Base-by-base conservation (phyloP, 2,329 filamentous ascomycete species). In the Verticillium zaregamsianum region DNA sequence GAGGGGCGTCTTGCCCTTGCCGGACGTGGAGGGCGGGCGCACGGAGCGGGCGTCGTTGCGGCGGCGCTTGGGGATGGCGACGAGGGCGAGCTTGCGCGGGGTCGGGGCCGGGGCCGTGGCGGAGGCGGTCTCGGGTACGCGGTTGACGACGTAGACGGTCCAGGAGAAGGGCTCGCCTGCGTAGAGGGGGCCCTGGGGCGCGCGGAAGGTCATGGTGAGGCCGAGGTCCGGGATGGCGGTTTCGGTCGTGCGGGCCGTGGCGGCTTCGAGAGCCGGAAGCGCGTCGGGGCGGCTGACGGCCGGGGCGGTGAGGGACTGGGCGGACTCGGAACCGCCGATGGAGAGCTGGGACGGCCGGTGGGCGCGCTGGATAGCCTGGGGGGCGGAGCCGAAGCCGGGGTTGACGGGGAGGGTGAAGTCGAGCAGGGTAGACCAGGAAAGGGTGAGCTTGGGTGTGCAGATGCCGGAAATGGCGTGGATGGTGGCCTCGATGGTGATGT, bases 71-170 rank as follows among this genome's bases (percentile, higher is more conserved):
- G 89, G 87, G 3, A 92, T 79, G 5, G 86, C 86, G 31, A 90
- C 74, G 23, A 94, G 80, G 31, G 90, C 89, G 40, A 95, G 81
- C 69, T 91, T 91, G 58, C 90, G 85, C 3, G 84, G 76, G 2
- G 77, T 70, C 0, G 73, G 68, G 37, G 80, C 76, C 28, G 77
- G 69, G 62, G 55, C 59, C 32, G 59, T 60, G 31, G 61, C 35
- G 17, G 28, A 25, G 31, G 14, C 25, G 12, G 28, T 33, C 25
- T 31, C 54, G 28, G 25, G 39, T 56, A 84, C 86, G 57, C 89
- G 86, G 73, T 94, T 95, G 66, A 92, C 88, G 40, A 93, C 87
- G 69, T 92, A 90, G 17, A 93, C 82, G 37, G 83, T 84, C 88
- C 91, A 92, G 49, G 80, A 78, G 72, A 95, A 93, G 58, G 87